Conservation (phyloP, 306 rosid species). For the Urtica urens region DNA sequence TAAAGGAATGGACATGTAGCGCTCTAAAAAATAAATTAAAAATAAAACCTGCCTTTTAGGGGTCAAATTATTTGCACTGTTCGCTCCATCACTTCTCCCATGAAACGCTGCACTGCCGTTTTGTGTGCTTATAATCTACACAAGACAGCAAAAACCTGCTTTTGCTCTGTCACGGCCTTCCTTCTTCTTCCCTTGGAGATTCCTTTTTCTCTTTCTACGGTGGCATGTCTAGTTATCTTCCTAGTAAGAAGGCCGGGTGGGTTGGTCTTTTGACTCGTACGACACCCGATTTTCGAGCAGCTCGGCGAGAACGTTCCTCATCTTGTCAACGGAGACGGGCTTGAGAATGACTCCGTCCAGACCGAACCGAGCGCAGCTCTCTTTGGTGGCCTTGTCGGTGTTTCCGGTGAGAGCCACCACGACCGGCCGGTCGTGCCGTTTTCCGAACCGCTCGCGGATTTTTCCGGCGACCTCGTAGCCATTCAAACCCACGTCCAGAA, state of each 20-base stretch:
- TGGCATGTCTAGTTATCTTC: conserved; percentile 4
- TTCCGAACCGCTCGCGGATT: conserved; percentile 51
- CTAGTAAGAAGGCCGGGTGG: too few relatives aligned
- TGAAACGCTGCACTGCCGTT: conserved; percentile 8
- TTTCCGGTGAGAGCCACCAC: conserved; percentile 68
- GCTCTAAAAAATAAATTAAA: background rate
- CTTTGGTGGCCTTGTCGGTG: conserved; percentile 59
- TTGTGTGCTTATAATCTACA: conserved; percentile 27
- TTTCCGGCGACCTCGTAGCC: conserved; percentile 52
- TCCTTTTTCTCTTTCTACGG: background rate
- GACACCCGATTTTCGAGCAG: conserved; percentile 63
- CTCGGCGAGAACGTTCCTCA: conserved; percentile 63
- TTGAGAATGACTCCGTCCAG: conserved; percentile 69
- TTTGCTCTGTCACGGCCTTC: background rate
- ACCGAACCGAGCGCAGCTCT: conserved; percentile 74
- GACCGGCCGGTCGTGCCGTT: conserved; percentile 60
- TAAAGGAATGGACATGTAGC: background rate
- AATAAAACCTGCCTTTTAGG: background rate
- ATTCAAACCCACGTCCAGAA: conserved; percentile 66
- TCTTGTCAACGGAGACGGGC: conserved; percentile 84
- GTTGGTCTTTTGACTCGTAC: conserved; percentile 40
- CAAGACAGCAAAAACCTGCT: conserved; percentile 8
- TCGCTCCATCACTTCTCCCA: conserved; percentile 18
- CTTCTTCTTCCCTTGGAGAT: too few relatives aligned
- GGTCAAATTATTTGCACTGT: conserved; percentile 11